These are phyloP conservation scores for Ophiocytium majus DNA, from an alignment of 352 stramenopile genomes.

Conservation along the genomic window DNA sequence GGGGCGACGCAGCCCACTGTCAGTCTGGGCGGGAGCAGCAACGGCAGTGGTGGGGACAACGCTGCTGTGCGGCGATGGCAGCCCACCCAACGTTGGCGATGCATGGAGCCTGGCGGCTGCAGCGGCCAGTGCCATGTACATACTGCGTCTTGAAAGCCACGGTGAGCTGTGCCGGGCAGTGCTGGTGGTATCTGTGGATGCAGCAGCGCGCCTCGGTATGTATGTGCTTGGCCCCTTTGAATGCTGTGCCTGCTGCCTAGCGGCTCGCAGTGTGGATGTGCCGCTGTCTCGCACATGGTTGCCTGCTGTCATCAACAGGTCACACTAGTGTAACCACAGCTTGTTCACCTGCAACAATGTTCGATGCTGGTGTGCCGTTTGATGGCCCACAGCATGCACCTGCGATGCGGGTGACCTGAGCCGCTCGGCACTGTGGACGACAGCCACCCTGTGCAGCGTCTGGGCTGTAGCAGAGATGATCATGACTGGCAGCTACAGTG, in stretches of 20 bases:
- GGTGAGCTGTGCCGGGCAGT: no score
- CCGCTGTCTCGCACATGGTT: no score
- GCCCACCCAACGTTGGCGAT: conserved; percentile 55
- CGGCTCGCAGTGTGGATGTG: no score
- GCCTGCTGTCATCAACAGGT: no score
- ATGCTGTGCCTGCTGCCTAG: no score
- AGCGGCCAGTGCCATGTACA: conserved; percentile 58
- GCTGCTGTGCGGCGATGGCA: conserved; percentile 54
- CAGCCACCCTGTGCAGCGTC: conserved; percentile 38
- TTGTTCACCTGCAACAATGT: no score
- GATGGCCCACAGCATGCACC: conserved; percentile 3
- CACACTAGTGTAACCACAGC: no score
- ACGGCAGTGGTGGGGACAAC: conserved; percentile 52
- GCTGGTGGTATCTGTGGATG: no score
- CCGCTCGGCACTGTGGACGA: conserved; percentile 52
- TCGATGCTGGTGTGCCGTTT: background rate
- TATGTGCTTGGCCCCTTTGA: no score
- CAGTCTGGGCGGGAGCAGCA: conserved; percentile 43
- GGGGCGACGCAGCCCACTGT: conserved; percentile 33
- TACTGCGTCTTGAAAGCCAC: conserved; percentile 56
- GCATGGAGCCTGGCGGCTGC: conserved; percentile 55
- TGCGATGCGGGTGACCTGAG: conserved; percentile 37
- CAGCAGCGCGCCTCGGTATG: no score
- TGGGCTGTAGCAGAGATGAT: conserved; percentile 39
- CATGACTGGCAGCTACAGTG: background rate